Conservation (phyloP, 805 yeast species). For the Candida montana region DNA sequence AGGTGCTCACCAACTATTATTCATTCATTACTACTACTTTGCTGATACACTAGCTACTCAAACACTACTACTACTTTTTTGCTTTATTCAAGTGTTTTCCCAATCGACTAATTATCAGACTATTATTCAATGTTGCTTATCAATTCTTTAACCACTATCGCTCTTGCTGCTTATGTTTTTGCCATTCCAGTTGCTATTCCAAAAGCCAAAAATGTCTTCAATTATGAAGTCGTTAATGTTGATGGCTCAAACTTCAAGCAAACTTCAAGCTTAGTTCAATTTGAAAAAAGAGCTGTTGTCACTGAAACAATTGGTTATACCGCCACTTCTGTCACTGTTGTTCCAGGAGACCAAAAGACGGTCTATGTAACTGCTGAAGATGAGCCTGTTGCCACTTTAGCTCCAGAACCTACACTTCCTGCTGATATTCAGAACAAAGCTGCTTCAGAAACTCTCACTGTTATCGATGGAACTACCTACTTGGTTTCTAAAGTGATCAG, state of each 20-base stretch:
- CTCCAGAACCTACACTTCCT: constrained; percentile 4
- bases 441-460: constrained; percentile 11
- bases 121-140: constrained; percentile 18
- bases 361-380: constrained; percentile 23
- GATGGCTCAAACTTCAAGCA: constrained; percentile 24
- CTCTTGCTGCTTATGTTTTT: constrained; percentile 16
- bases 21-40: constrained; percentile 12
- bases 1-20: constrained; percentile 21
- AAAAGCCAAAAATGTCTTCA: constrained; percentile 15
- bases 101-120: neutral
- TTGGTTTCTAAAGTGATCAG: constrained; percentile 19
- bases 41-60: neutral
- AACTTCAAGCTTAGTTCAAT: constrained; percentile 16
- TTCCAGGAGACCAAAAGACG: constrained; percentile 21
- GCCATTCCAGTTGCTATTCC: constrained; percentile 21
- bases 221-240: constrained; percentile 24
- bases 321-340: constrained; percentile 18
- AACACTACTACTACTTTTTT: neutral
- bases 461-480: constrained; percentile 24
- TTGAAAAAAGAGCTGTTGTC: constrained; percentile 16
- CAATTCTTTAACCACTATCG: constrained; percentile 18
- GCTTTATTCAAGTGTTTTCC: neutral
- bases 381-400: constrained; percentile 4
- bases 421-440: constrained; percentile 4
- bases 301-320: constrained; percentile 20